Base-by-base conservation (phyloP, 805 yeast genomes). In the Lipomyces yamanashiensis region DNA sequence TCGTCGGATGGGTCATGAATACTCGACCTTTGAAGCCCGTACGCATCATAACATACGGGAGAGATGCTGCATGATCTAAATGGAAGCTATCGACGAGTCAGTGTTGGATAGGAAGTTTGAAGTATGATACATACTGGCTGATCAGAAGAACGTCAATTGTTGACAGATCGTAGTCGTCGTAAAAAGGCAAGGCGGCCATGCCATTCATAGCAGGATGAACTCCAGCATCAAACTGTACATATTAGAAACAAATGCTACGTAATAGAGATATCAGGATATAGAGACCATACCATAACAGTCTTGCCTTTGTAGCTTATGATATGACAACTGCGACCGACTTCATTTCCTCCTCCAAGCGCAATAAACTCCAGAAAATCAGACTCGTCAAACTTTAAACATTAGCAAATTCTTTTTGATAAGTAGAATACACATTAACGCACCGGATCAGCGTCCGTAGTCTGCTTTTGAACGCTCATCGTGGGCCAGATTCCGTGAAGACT, bases 1-100 rank as follows among this genome's bases (percentile, higher is more conserved):
- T 95, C 0, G 99, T 95, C 6, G 99, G 98, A 76, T 95, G 98
- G 37, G 99, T 95, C 99, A 95, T 95, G 75, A 93, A 93, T 5
- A 95, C 99, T 54, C 97, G 84, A 1, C 99, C 99, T 72, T 86
- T 87, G 80, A 95, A 95, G 68, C 84, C 89, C 0, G 99, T 95
- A 72, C 92, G 96, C 72, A 92, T 97, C 98, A 95, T 92, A 51
- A 95, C 98, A 73, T 92, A 95, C 0, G 99, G 99, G 61, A 95
- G 81, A 0, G 98, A 91, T 0, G 98, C 99, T 0, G 98, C 98
- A 76, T 95, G 99, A 74, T 95, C 99, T 73, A 95, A 80, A 76
- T 95, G 99, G 81, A 95, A 95, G 76, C 72, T 71, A 47, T 15
- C 19, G 23, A 1, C 41, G 13, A 10, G 45, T 54, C 45, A 36